These are phyloP conservation scores for Effrenium voratum DNA, from an alignment of 73 alveolate species.

Conservation along the genomic window DNA sequence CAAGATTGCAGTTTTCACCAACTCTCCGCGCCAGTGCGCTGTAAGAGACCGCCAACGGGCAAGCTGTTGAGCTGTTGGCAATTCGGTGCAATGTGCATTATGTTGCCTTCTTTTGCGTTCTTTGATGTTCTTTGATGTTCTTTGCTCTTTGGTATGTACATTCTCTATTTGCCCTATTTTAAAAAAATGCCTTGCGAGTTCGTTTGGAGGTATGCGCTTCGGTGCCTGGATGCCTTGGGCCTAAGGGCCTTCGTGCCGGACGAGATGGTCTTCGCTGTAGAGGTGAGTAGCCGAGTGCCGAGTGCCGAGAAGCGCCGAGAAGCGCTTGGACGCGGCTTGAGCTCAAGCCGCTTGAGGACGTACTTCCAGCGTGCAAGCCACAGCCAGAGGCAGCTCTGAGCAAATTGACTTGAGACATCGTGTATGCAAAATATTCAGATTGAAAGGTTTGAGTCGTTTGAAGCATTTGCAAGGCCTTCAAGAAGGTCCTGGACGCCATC, in stretches of 20 bases:
- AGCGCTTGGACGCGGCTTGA: background rate
- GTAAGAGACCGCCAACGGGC: too few species aligned
- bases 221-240: constrained; percentile 68
- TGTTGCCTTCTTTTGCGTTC: too few species aligned
- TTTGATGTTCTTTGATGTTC: too few species aligned
- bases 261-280: constrained; percentile 73
- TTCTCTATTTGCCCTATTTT: too few species aligned
- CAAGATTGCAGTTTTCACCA: constrained; percentile 88
- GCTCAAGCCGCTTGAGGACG: constrained; percentile 16
- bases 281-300: background rate
- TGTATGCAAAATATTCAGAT: background rate
- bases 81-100: too few species aligned
- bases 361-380: constrained; percentile 90
- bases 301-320: background rate
- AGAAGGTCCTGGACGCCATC: constrained; percentile 53
- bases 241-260: constrained; percentile 42
- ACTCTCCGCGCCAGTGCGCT: constrained; percentile 65
- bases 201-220: constrained; percentile 48
- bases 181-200: too few species aligned
- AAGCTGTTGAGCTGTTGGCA: too few species aligned
- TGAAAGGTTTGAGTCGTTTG: background rate
- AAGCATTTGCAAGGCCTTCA: constrained; percentile 44
- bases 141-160: too few species aligned
- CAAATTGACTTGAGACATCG: background rate
- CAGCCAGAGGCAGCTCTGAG: constrained; percentile 49